Evolutionary conservation across 805 yeast genomes (phyloP).

Genomic region (Metschnikowia vanudenii): DNA sequence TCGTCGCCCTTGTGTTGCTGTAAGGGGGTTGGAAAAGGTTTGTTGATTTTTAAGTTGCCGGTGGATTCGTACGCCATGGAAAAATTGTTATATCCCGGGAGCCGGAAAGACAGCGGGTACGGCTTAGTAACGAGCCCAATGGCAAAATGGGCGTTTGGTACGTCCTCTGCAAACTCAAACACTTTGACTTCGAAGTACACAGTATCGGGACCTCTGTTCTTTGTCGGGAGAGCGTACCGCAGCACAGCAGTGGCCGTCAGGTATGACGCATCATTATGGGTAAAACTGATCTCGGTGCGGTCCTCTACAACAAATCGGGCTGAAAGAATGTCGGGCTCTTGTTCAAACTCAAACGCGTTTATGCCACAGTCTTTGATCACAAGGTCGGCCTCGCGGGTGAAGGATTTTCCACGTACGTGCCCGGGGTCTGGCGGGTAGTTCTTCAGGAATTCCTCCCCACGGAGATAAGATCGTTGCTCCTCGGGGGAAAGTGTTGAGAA

Average conservation of each 20-base stretch:
- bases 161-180: conserved; percentile 29
- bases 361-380: conserved; percentile 38
- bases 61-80: conserved; percentile 72
- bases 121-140: conserved; percentile 72
- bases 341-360: conserved; percentile 41
- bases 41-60: conserved; percentile 66
- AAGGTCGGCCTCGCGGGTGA: conserved; percentile 28
- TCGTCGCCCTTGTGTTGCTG: conserved; percentile 43
- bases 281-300: conserved; percentile 36
- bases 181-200: conserved; percentile 62
- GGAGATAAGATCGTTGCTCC: conserved; percentile 37
- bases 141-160: conserved; percentile 50
- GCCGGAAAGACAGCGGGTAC: conserved; percentile 62
- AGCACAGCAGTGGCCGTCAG: conserved; percentile 40
- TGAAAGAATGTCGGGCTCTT: conserved; percentile 30
- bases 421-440: conserved; percentile 31
- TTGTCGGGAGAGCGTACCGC: conserved; percentile 40
- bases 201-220: conserved; percentile 35
- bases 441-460: conserved; percentile 35
- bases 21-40: conserved; percentile 53
- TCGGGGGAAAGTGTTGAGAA: conserved; percentile 39
- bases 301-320: conserved; percentile 41
- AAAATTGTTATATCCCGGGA: conserved; percentile 71
- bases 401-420: conserved; percentile 34
- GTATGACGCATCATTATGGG: conserved; percentile 38